phyloP scores from a whole-genome alignment of 1,284 basidiomycete genomes.

The Cerrena zonata region DNA sequence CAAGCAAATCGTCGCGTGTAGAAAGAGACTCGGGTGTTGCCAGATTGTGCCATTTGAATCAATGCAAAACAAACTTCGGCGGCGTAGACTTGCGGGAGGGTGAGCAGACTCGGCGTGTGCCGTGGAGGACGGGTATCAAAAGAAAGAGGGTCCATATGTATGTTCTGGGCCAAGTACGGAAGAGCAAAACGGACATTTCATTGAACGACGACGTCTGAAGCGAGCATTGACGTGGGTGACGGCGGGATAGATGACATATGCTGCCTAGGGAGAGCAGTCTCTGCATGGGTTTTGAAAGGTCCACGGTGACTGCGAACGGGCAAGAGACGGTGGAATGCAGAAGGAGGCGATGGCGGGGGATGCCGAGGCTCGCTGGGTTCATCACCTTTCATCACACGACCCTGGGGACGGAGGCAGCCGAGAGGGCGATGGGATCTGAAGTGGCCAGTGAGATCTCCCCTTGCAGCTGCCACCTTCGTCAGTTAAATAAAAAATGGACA shows the following conservation, averaged over 20 bases:
- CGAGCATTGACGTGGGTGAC: too few relatives aligned
- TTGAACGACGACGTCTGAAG: too few relatives aligned
- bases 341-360: neutral
- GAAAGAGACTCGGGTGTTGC: neutral
- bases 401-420: slow-evolving; percentile 1
- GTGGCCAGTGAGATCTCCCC: neutral
- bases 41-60: neutral
- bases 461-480: slow-evolving; percentile 1
- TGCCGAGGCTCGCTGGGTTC: neutral
- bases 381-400: neutral
- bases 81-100: neutral
- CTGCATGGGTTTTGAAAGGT: too few relatives aligned
- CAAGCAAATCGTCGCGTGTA: neutral
- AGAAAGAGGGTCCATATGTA: neutral
- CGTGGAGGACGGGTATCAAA: neutral
- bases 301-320: too few relatives aligned
- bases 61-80: neutral
- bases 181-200: too few relatives aligned
- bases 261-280: too few relatives aligned
- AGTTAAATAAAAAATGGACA: slow-evolving; percentile 7
- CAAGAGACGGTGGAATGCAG: too few relatives aligned
- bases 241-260: too few relatives aligned
- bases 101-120: neutral
- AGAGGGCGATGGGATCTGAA: too few relatives aligned
- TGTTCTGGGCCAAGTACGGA: too few relatives aligned